Conservation (phyloP, 2,329 filamentous ascomycete genomes). For the Xylaria sp. region DNA sequence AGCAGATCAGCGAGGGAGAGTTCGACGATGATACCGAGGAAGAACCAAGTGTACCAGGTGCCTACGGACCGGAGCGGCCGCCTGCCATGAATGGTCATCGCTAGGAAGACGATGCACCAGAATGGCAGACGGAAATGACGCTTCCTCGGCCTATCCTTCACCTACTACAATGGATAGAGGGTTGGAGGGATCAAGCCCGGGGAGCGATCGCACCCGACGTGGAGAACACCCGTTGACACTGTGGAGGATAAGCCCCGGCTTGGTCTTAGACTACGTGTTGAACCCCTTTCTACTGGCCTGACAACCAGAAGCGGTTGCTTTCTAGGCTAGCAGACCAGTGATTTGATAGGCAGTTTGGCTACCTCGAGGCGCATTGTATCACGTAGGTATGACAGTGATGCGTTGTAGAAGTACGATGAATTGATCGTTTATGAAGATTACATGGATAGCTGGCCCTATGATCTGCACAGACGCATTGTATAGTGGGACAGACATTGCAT, state of each 20-base stretch:
- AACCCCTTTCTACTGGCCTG: slow-evolving; percentile 9
- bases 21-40: slow-evolving; percentile 64
- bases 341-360: slow-evolving; percentile 35
- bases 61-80: slow-evolving; percentile 47
- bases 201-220: slow-evolving; percentile 21
- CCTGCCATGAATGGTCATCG: slow-evolving; percentile 49
- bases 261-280: slow-evolving; percentile 6
- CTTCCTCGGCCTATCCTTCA: slow-evolving; percentile 26
- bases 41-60: slow-evolving; percentile 51
- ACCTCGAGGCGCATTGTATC: slow-evolving; percentile 28
- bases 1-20: slow-evolving; percentile 52
- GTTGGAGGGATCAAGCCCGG: slow-evolving; percentile 20
- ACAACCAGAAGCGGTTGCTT: slow-evolving; percentile 18
- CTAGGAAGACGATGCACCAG: slow-evolving; percentile 43
- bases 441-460: background rate
- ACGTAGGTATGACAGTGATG: slow-evolving; percentile 32
- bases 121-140: slow-evolving; percentile 33
- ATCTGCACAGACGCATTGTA: background rate
- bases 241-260: background rate
- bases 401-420: slow-evolving; percentile 38
- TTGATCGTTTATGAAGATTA: slow-evolving; percentile 35
- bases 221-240: slow-evolving; percentile 21
- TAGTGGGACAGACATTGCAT: background rate
- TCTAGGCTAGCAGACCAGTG: slow-evolving; percentile 14
- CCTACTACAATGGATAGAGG: slow-evolving; percentile 26